Conservation (phyloP, 768 basidiomycete species). For the Solioccasus polychromus region DNA sequence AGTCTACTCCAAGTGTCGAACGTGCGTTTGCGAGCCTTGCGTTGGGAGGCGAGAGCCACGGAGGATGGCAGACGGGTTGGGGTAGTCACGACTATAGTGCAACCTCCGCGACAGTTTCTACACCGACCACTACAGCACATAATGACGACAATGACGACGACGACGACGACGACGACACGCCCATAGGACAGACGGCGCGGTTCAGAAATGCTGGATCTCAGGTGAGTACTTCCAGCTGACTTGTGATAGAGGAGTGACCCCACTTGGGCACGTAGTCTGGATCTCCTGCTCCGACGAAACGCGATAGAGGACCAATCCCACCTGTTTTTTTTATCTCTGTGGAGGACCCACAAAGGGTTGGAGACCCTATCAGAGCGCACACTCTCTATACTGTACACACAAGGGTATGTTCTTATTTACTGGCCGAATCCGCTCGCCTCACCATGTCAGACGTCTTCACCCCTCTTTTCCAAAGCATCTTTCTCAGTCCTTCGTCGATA, state of each 20-base stretch:
- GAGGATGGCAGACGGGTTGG: constrained; percentile 56
- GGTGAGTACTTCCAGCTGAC: constrained; percentile 2
- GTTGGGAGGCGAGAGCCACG: constrained; percentile 43
- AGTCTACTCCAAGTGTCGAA: constrained; percentile 20
- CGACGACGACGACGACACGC: constrained; percentile 70
- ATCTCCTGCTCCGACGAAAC: constrained; percentile 16
- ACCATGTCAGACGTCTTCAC: constrained; percentile 70
- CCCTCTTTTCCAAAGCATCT: constrained; percentile 73
- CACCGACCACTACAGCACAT: constrained; percentile 19
- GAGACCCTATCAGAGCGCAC: constrained; percentile 91
- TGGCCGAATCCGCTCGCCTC: not conserved
- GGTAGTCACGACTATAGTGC: constrained; percentile 30
- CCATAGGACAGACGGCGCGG: constrained; percentile 48
- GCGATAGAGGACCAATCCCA: constrained; percentile 46
- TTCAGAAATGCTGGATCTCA: constrained; percentile 30
- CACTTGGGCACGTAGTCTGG: constrained; percentile 10
- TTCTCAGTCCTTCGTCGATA: constrained; percentile 97
- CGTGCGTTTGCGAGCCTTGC: constrained; percentile 44
- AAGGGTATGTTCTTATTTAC: constrained; percentile 44
- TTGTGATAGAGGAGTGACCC: not conserved
- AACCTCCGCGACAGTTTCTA: constrained; percentile 17
- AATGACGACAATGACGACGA: constrained; percentile 46
- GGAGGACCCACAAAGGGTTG: constrained; percentile 96
- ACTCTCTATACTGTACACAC: constrained; percentile 98
- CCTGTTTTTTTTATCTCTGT: constrained; percentile 85